phyloP scores from a whole-genome alignment of 371 early-diverging fungal species.

The Rhizomucor miehei region DNA sequence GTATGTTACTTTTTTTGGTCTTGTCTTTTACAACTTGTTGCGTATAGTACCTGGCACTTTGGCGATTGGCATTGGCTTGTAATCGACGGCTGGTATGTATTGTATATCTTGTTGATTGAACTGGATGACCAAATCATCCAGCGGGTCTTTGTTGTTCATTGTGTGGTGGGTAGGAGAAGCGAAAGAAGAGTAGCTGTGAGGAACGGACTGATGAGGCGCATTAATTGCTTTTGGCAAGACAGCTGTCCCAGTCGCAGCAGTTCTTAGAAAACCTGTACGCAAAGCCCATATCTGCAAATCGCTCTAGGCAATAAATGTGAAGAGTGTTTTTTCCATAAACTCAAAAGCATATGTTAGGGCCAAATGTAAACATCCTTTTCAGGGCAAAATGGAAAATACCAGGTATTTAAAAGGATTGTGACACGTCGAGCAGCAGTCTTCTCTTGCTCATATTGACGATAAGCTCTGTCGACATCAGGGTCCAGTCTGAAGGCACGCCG shows the following conservation, averaged over 20 bases:
- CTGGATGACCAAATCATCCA: slow-evolving; percentile 1
- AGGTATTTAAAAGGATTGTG: no score
- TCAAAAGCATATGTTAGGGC: no score
- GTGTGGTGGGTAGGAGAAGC: no score
- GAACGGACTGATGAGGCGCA: neutral
- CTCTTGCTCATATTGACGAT: slow-evolving; percentile 9
- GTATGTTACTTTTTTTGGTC: neutral
- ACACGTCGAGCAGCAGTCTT: no score
- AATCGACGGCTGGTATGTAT: slow-evolving; percentile 16
- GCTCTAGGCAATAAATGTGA: no score
- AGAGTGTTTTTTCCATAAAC: no score
- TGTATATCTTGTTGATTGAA: slow-evolving; percentile 9
- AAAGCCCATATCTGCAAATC: no score
- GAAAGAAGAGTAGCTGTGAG: no score
- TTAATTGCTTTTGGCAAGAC: neutral
- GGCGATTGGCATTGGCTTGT: slow-evolving; percentile 16
- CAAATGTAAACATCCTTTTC: no score
- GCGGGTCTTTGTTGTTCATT: slow-evolving; percentile 2
- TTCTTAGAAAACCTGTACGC: no score
- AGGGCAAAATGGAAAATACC: no score
- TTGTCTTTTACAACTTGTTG: neutral
- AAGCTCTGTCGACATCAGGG: slow-evolving; percentile 27
- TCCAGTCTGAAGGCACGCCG: slow-evolving; percentile 35
- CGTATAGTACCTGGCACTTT: slow-evolving; percentile 22
- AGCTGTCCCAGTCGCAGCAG: neutral